phyloP scores from a whole-genome alignment of 2,329 filamentous ascomycete genomes.

The Epichloe coenophiala region DNA sequence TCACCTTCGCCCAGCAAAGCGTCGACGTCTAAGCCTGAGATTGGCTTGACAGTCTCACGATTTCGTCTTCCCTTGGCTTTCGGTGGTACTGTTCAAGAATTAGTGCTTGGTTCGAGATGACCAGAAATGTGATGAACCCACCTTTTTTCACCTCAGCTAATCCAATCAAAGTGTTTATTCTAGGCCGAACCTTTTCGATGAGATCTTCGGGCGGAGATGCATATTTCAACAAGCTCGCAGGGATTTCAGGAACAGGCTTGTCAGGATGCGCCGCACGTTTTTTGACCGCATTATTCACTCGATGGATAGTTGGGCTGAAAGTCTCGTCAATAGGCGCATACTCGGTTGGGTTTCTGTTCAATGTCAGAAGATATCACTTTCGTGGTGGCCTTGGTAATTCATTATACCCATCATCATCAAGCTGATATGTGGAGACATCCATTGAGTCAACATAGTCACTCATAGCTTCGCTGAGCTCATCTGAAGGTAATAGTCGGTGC shows the following conservation, averaged over 20 bases:
- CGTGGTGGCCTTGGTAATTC: no score
- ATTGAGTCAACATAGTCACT: constrained; percentile 83
- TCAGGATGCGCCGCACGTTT: constrained; percentile 66
- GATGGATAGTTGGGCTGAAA: constrained; percentile 76
- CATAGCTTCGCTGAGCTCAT: constrained; percentile 69
- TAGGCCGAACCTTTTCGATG: constrained; percentile 38
- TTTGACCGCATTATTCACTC: constrained; percentile 74
- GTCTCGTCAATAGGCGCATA: constrained; percentile 69
- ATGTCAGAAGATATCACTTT: neutral
- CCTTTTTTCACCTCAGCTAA: constrained; percentile 75
- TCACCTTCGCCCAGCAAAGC: constrained; percentile 53
- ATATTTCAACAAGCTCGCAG: constrained; percentile 56
- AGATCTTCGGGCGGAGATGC: constrained; percentile 59
- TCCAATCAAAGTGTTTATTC: constrained; percentile 51
- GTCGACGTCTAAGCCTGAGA: constrained; percentile 81
- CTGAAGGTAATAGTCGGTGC: constrained; percentile 69
- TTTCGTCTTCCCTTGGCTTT: constrained; percentile 63
- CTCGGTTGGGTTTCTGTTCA: constrained; percentile 38
- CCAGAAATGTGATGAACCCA: constrained; percentile 15
- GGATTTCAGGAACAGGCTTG: constrained; percentile 45
- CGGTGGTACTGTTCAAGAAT: constrained; percentile 49
- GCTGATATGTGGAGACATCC: constrained; percentile 62
- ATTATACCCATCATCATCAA: constrained; percentile 60
- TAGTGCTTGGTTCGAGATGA: neutral
- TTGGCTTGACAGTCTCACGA: constrained; percentile 60